Percentiles rank a stretch among this genome's conserved stretches.
These are phyloP conservation scores for Euphorbia neoarborescens DNA, from an alignment of 441 rosid species.

Conservation along the genomic window DNA sequence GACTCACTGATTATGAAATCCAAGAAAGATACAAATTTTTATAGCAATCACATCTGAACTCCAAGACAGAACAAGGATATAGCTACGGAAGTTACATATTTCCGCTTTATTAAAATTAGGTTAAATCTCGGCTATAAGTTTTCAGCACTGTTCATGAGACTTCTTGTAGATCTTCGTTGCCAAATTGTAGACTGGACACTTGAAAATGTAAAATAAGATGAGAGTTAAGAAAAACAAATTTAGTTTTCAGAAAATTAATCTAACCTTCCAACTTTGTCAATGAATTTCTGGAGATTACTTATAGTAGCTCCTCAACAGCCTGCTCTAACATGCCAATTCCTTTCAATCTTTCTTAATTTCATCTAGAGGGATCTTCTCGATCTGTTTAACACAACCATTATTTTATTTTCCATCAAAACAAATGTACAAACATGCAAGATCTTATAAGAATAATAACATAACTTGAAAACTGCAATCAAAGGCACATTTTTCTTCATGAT, in stretches of 20 bases:
- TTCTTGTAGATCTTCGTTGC: neutral
- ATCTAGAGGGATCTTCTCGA: slow-evolving; percentile 63
- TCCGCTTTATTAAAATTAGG: neutral
- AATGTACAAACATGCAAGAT: neutral
- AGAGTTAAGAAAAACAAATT: neutral
- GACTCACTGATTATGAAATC: too few species aligned
- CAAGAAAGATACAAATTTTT: neutral
- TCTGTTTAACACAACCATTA: slow-evolving; percentile 31
- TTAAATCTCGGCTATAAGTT: neutral
- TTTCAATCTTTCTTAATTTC: slow-evolving; percentile 60
- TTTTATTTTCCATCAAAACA: slow-evolving; percentile 4
- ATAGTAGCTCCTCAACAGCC: slow-evolving; percentile 55
- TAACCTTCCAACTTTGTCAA: slow-evolving; percentile 71
- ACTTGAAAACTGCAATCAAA: slow-evolving; percentile 3
- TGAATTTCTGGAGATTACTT: slow-evolving; percentile 69
- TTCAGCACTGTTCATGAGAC: neutral
- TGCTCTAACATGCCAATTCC: slow-evolving; percentile 54
- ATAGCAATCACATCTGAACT: neutral
- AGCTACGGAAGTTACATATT: neutral
- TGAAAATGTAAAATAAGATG: slow-evolving; percentile 3
- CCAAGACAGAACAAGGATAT: neutral
- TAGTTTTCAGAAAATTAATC: slow-evolving; percentile 16
- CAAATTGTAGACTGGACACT: too few species aligned
- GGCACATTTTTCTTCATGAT: neutral
- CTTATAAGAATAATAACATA: neutral